These are phyloP conservation scores for Phytopythium vexans DNA, from an alignment of 352 stramenopile species.

Conservation along the genomic window DNA sequence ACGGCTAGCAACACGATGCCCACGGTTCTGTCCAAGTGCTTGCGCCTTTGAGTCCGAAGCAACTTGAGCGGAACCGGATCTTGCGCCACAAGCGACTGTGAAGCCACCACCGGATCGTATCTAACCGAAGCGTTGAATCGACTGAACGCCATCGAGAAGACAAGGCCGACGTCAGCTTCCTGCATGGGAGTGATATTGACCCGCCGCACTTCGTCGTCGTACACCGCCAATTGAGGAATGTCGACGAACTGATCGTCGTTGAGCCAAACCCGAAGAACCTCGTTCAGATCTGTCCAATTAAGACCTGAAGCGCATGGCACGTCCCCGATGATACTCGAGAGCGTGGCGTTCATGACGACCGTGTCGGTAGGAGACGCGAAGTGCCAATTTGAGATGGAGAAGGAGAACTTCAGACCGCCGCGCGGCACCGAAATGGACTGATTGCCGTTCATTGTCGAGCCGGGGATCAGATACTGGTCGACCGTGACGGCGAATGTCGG, in stretches of 20 bases:
- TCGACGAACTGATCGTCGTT: conserved; percentile 10
- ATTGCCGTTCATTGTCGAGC: conserved; percentile 8
- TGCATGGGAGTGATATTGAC: conserved; percentile 4
- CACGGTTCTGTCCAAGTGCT: neutral
- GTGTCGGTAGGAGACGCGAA: conserved; percentile 7
- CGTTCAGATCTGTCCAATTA: neutral
- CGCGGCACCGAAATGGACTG: conserved; percentile 8
- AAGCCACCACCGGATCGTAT: conserved; percentile 7
- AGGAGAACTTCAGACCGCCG: conserved; percentile 15
- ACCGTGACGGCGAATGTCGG: conserved; percentile 8
- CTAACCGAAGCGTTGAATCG: conserved; percentile 1
- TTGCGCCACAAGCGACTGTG: conserved; percentile 3
- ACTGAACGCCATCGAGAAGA: conserved; percentile 10
- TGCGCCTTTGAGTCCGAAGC: neutral
- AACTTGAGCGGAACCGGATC: neutral
- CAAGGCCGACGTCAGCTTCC: conserved; percentile 4
- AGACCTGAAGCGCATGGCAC: neutral
- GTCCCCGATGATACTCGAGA: neutral
- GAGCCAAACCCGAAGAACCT: neutral
- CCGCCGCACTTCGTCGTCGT: conserved; percentile 4
- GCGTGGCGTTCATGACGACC: conserved; percentile 15
- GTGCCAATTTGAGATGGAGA: conserved; percentile 16
- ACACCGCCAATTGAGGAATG: conserved; percentile 10
- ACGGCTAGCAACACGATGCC: neutral
- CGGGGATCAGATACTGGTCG: conserved; percentile 13